These are phyloP conservation scores for Cladophialophora exuberans DNA, from an alignment of 2,329 filamentous ascomycete genomes.

Conservation along the genomic window DNA sequence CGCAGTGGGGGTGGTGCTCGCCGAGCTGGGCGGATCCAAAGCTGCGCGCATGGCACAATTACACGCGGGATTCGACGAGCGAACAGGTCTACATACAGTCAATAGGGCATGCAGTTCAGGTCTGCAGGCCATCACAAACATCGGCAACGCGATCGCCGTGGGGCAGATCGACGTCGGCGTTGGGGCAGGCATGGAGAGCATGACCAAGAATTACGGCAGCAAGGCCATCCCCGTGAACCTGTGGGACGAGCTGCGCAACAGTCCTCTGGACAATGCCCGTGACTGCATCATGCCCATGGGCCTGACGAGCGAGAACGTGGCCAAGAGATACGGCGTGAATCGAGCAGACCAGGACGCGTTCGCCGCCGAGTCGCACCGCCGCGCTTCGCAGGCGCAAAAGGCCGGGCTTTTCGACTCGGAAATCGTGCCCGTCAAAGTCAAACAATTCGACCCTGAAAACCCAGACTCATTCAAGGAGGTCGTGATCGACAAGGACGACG, in stretches of 20 bases:
- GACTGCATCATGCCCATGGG: slow-evolving; percentile 97
- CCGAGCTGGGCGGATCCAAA: slow-evolving; percentile 87
- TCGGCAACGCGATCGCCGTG: slow-evolving; percentile 75
- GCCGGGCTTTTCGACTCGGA: slow-evolving; percentile 74
- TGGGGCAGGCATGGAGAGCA: slow-evolving; percentile 92
- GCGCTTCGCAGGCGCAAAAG: slow-evolving; percentile 71
- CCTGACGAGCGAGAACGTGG: slow-evolving; percentile 86
- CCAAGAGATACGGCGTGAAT: slow-evolving; percentile 71
- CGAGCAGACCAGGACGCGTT: slow-evolving; percentile 82
- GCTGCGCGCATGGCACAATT: slow-evolving; percentile 88
- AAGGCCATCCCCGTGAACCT: slow-evolving; percentile 81
- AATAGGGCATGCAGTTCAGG: slow-evolving; percentile 85
- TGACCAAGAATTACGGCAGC: slow-evolving; percentile 87
- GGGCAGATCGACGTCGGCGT: slow-evolving; percentile 75
- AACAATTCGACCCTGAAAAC: slow-evolving; percentile 66
- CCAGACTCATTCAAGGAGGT: slow-evolving; percentile 63
- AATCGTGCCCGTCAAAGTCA: slow-evolving; percentile 78
- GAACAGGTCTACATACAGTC: slow-evolving; percentile 79
- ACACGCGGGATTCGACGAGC: slow-evolving; percentile 75
- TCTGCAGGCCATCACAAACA: slow-evolving; percentile 73
- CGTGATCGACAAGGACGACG: slow-evolving; percentile 78
- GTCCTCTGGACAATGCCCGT: slow-evolving; percentile 66
- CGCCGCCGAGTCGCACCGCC: slow-evolving; percentile 72
- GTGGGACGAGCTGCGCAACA: slow-evolving; percentile 73
- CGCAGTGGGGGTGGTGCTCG: slow-evolving; percentile 84